Percentiles rank a stretch among this genome's conserved stretches.
phyloP scores from a whole-genome alignment of 345 rosid genomes.

The Brassica juncea region DNA sequence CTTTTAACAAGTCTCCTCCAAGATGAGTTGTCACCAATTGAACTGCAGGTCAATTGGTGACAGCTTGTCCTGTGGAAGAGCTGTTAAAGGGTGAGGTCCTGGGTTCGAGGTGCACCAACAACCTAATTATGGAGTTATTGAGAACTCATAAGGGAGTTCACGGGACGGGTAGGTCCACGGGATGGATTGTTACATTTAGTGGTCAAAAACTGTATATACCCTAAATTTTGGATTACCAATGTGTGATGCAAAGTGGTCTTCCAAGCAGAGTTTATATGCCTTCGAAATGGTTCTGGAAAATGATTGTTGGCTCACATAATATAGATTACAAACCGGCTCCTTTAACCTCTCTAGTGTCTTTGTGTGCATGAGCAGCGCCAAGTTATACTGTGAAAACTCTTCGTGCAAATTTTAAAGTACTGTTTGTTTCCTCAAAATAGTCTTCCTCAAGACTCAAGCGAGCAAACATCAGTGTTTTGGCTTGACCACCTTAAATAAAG shows the following conservation, averaged over 20 bases:
- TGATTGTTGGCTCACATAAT: neutral
- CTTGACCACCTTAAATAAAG: conserved; percentile 66
- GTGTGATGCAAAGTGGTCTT: neutral
- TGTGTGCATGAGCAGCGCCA: conserved; percentile 77
- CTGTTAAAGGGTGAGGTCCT: too few relatives aligned
- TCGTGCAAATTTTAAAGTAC: conserved; percentile 88
- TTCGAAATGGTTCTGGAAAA: neutral
- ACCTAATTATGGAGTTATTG: too few relatives aligned
- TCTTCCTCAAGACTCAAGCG: conserved; percentile 85
- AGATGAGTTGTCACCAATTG: too few relatives aligned
- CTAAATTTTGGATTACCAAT: neutral
- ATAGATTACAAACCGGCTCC: conserved; percentile 53
- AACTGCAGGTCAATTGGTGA: too few relatives aligned
- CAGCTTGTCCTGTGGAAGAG: too few relatives aligned
- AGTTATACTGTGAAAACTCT: conserved; percentile 81
- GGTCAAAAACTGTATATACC: neutral
- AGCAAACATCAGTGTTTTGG: conserved; percentile 90
- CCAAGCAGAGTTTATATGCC: neutral
- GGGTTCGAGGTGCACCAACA: too few relatives aligned
- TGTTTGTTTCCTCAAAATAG: conserved; percentile 72
- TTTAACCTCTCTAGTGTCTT: conserved; percentile 76
- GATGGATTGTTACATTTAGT: too few relatives aligned
- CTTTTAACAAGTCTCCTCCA: too few relatives aligned
- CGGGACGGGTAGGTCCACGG: too few relatives aligned
- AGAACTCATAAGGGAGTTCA: too few relatives aligned